Evolutionary conservation across 2,329 filamentous ascomycete genomes (phyloP).

Genomic region (Hypoxylon rubiginosum): DNA sequence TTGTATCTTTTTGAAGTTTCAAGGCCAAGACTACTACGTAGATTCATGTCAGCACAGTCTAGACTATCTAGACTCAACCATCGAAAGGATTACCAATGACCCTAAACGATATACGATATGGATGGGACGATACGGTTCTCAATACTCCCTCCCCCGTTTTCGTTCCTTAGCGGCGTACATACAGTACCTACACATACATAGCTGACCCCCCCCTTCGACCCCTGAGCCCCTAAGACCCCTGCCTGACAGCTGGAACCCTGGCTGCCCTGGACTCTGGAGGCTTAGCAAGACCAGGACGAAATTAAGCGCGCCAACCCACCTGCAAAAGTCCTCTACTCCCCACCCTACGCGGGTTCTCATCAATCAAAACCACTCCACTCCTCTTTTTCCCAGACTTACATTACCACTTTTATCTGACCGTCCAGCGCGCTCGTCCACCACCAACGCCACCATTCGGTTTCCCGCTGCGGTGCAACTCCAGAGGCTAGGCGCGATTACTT

Average conservation of each 20-base stretch:
- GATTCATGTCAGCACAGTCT: neutral
- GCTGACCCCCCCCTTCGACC: constrained; percentile 14
- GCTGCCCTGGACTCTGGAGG: constrained; percentile 1
- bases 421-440: constrained; percentile 9
- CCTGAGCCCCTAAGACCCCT: constrained; percentile 18
- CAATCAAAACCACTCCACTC: constrained; percentile 33
- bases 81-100: neutral
- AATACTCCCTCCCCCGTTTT: neutral
- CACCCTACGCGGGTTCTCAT: constrained; percentile 27
- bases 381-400: constrained; percentile 22
- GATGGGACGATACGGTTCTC: constrained; percentile 7
- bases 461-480: constrained; percentile 24
- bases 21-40: neutral
- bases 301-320: constrained; percentile 40
- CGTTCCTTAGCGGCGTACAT: constrained; percentile 1
- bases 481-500: constrained; percentile 9
- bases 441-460: constrained; percentile 8
- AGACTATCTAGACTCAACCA: neutral
- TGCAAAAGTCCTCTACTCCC: constrained; percentile 24
- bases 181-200: neutral
- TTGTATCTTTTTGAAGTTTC: neutral
- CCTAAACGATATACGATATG: neutral
- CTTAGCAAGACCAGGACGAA: constrained; percentile 31
- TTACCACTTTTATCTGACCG: constrained; percentile 6
- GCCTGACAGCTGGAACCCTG: constrained; percentile 14